Evolutionary conservation across 2,329 filamentous ascomycete species (phyloP).

Genomic region (Lasiodiplodia sp.): DNA sequence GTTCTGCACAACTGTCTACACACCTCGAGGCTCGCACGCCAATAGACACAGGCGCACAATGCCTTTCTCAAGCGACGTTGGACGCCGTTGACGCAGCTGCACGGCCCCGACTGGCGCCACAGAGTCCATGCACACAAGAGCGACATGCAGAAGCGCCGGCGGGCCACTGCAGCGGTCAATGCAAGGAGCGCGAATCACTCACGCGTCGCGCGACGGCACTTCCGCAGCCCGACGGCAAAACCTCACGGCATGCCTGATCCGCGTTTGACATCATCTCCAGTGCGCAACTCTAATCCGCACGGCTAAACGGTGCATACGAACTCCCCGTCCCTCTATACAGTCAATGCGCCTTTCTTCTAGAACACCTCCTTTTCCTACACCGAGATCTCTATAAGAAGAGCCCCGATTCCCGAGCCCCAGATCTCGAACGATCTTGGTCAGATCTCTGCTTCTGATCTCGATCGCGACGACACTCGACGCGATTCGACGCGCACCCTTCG

Average conservation of each 20-base stretch:
- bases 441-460: conserved; percentile 5
- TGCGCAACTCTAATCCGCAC: neutral
- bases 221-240: neutral
- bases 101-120: conserved; percentile 12
- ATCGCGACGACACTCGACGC: neutral
- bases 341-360: conserved; percentile 17
- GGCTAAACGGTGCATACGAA: neutral
- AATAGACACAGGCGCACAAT: neutral
- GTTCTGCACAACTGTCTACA: neutral
- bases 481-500: neutral
- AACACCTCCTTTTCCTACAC: neutral
- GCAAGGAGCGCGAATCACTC: neutral
- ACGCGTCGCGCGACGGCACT: neutral
- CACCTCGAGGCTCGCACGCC: conserved; percentile 8
- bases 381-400: neutral
- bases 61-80: neutral
- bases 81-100: conserved; percentile 20
- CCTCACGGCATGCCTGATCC: neutral
- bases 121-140: conserved; percentile 4
- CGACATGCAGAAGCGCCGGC: conserved; percentile 3
- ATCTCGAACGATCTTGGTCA: neutral
- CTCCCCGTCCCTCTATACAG: neutral
- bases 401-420: neutral
- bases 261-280: neutral
- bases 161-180: neutral